phyloP scores from a whole-genome alignment of 2,329 filamentous ascomycete genomes.

The Taxawa tesnikishii region DNA sequence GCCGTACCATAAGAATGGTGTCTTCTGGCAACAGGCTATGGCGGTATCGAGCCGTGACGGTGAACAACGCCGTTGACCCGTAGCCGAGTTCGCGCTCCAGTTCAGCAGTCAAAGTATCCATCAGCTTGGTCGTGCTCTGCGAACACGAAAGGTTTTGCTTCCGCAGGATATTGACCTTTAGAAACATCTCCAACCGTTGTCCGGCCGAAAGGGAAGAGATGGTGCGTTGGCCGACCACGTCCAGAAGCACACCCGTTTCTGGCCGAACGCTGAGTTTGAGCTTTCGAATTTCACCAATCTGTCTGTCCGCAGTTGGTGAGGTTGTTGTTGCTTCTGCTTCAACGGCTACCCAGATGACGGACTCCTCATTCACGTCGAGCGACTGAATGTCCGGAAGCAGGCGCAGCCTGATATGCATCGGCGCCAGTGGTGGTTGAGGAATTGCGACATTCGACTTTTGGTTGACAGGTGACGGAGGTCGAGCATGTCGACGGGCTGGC shows the following conservation, averaged over 20 bases:
- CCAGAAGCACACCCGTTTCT: background rate
- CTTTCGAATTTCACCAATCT: background rate
- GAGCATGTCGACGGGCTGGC: too few species aligned
- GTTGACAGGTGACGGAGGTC: too few species aligned
- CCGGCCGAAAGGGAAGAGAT: background rate
- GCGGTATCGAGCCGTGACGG: slow-evolving; percentile 8
- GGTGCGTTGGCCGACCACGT: background rate
- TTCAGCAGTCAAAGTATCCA: slow-evolving; percentile 16
- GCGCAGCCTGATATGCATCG: background rate
- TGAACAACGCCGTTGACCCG: slow-evolving; percentile 16
- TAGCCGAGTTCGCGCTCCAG: slow-evolving; percentile 21
- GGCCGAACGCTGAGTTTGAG: background rate
- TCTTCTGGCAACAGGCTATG: background rate
- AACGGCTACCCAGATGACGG: background rate
- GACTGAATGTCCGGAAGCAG: background rate
- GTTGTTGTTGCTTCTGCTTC: background rate
- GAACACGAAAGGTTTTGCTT: too few species aligned
- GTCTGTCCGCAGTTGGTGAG: background rate
- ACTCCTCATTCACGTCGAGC: background rate
- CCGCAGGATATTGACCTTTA: background rate
- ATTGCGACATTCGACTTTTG: too few species aligned
- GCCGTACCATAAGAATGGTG: background rate
- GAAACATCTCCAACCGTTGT: background rate
- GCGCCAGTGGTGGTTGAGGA: too few species aligned
- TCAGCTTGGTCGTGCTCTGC: background rate